Evolutionary conservation across 768 basidiomycete genomes (phyloP), one percentile per base, ranked within the genome.

Genomic region (Termitomyces sp.): DNA sequence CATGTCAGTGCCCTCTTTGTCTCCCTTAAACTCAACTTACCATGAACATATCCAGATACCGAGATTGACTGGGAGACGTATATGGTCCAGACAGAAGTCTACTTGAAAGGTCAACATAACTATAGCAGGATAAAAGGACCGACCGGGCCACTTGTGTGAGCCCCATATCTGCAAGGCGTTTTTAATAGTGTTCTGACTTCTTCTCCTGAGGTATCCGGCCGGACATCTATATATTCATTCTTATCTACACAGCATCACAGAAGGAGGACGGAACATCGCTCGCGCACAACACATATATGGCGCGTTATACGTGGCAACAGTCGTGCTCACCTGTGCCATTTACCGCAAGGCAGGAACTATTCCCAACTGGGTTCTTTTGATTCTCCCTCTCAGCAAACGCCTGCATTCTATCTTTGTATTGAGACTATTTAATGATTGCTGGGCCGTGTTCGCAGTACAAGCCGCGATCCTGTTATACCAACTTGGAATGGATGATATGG

Each of bases 21-120:
- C 44, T 37, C 34, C 34, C 51, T 42, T 46, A 8, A 20, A 24
- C 18, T 31, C 59, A 43, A 46, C 53, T 59, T 34, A 62, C 29
- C 48, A 53, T 32, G 24, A 49, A 65, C 56, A 67, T 67, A 60
- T 49, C 60, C 44, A 98, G 96, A 95, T 74, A 98, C 97, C 12
- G 95, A 99, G 73, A 99, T 99, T 65, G 97, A 99, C 73, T 98
- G 92, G 86, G 82, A 87, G 66, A 98, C 97, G 0, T 99, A 99
- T 68, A 93, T 98, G 85, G 75, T 87, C 53, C 97, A 98, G 53
- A 81, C 90, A 1, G 79, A 87, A 56, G 68, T 88, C 42, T 94
- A 91, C 72, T 64, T 90, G 47, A 81, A 83, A 55, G 94, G 94
- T 34, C 88, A 95, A 68, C 78, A 87, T 47, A 83, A 94, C 66